Conservation (phyloP, 805 yeast species). For the Candida railenensis region DNA sequence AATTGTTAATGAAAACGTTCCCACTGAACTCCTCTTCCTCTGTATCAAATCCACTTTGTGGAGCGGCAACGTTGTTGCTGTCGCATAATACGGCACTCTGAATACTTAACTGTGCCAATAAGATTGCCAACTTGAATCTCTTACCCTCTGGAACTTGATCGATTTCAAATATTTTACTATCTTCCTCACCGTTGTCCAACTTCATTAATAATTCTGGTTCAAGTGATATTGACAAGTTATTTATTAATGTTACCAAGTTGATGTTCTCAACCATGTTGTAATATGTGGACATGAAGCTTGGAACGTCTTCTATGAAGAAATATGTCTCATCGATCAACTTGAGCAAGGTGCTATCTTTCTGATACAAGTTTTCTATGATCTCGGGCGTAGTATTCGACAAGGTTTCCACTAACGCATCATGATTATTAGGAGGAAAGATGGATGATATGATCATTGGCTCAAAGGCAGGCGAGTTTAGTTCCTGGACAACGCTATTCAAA, state of each 20-base stretch:
- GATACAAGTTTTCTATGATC: conserved; percentile 34
- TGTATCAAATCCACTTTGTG: conserved; percentile 4
- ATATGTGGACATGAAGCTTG: conserved; percentile 28
- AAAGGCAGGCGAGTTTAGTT: conserved; percentile 15
- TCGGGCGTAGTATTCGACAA: conserved; percentile 49
- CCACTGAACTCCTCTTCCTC: conserved; percentile 25
- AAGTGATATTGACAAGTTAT: conserved; percentile 28
- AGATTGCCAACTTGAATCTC: conserved; percentile 58
- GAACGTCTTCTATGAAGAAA: conserved; percentile 34
- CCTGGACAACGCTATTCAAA: conserved; percentile 19
- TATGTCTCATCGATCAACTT: conserved; percentile 47
- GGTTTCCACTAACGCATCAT: conserved; percentile 42
- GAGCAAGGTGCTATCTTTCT: conserved; percentile 33
- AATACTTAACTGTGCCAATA: conserved; percentile 65
- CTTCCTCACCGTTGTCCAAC: conserved; percentile 11
- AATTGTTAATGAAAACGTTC: conserved; percentile 34
- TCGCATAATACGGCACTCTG: conserved; percentile 57
- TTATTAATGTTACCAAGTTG: conserved; percentile 34
- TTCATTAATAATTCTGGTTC: conserved; percentile 13
- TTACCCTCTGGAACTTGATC: conserved; percentile 8
- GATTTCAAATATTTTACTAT: conserved; percentile 17
- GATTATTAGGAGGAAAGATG: conserved; percentile 34
- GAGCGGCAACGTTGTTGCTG: conserved; percentile 32
- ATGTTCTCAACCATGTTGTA: conserved; percentile 27
- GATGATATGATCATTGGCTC: conserved; percentile 16